Evolutionary conservation across 148 eudicot species (phyloP), one percentile per base, ranked within the genome.

Genomic region (Gaultheria prostrata): DNA sequence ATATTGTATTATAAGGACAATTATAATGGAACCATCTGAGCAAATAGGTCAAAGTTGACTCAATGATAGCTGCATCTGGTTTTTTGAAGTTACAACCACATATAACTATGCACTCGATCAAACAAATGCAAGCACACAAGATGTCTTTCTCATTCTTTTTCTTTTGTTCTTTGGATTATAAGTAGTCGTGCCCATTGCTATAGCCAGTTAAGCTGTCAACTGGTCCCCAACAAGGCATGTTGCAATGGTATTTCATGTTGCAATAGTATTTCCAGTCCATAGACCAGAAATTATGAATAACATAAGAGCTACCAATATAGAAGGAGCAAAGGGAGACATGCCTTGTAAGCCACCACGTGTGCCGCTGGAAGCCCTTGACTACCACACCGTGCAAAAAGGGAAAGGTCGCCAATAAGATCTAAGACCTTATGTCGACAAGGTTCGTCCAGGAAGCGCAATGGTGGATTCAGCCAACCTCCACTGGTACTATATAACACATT

Each of bases 361-460:
- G 95, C 98, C 75, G 93, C 82, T 15, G 95, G 97, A 88, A 97
- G 89, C 73, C 99, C 99, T 91, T 94, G 99, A 89, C 89, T 97
- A 46, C 99, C 99, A 77, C 80, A 83, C 49, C 85, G 87, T 61
- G 98, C 99, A 80, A 93, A 87, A 69, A 94, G 83, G 82, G 99
- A 94, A 78, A 97, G 86, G 86, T 97, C 99, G 33, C 99, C 99
- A 79, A 97, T 92, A 85, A 97, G 94, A 91, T 97, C 99, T 84
- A 97, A 83, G 80, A 93, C 92, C 87, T 97, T 97, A 82, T 97
- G 99, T 53, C 99, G 93, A 83, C 99, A 97, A 30, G 99, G 95
- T 84, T 97, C 99, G 67, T 97, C 87, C 33, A 74, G 76, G 77
- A 89, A 94, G 76, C 86, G 94, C 81, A 94, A 74, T 1, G 94